Conservation (phyloP, 2,329 filamentous ascomycete species). For the Incumbomyces lentus region DNA sequence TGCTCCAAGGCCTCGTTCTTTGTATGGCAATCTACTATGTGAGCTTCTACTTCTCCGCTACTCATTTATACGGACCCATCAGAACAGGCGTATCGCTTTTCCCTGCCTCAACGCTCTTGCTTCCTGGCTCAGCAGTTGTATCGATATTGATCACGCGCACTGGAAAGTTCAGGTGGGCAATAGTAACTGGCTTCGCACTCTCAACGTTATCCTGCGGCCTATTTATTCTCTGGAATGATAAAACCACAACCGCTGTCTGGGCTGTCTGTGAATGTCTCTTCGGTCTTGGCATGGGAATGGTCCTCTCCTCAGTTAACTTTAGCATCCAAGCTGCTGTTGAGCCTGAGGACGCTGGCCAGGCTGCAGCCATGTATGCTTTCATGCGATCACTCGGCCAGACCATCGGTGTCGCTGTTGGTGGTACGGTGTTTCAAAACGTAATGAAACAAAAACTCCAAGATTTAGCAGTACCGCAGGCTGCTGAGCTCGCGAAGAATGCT, state of each 20-base stretch:
- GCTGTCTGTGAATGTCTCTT: conserved; percentile 29
- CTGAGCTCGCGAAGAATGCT: conserved; percentile 9
- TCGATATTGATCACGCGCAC: conserved; percentile 26
- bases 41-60: conserved; percentile 31
- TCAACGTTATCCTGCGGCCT: conserved; percentile 29
- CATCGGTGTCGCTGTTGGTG: conserved; percentile 32
- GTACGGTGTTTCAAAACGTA: conserved; percentile 33
- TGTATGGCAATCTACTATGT: conserved; percentile 35
- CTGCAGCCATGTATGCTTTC: conserved; percentile 30
- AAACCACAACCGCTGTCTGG: conserved; percentile 28
- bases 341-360: conserved; percentile 24
- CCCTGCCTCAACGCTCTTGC: conserved; percentile 24
- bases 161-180: conserved; percentile 31
- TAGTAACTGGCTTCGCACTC: conserved; percentile 34
- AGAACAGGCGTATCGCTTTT: conserved; percentile 31
- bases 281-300: conserved; percentile 34
- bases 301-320: conserved; percentile 32
- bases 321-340: conserved; percentile 29
- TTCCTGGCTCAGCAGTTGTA: conserved; percentile 24
- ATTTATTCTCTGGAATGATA: conserved; percentile 25
- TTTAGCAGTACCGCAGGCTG: conserved; percentile 6
- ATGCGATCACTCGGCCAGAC: conserved; percentile 35
- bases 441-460: conserved; percentile 24
- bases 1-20: conserved; percentile 35
- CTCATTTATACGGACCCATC: conserved; percentile 26